Evolutionary conservation across 306 rosid genomes (phyloP).

Genomic region (Gastrolobium villosum): DNA sequence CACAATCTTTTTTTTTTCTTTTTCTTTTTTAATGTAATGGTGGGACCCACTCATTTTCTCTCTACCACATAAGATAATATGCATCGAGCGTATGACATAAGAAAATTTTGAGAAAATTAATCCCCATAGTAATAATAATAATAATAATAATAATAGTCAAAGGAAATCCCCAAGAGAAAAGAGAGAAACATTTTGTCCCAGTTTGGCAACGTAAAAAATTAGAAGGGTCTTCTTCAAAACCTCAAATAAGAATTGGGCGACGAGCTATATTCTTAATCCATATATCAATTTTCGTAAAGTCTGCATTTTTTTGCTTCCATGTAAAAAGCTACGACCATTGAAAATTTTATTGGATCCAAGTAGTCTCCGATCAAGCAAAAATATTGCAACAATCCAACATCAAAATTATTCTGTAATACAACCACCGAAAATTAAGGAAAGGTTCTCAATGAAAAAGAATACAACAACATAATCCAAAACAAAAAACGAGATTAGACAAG

Average conservation of each 20-base stretch:
- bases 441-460: background rate
- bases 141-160: background rate
- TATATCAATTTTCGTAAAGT: background rate
- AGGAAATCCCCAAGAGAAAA: background rate
- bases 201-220: background rate
- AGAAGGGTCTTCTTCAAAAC: background rate
- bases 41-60: too few relatives aligned
- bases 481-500: background rate
- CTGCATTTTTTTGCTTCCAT: background rate
- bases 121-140: too few relatives aligned
- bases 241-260: background rate
- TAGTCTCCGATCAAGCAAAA: background rate
- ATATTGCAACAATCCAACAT: constrained; percentile 30
- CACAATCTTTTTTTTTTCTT: too few relatives aligned
- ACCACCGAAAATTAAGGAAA: background rate
- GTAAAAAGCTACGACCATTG: background rate
- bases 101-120: too few relatives aligned
- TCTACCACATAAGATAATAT: too few relatives aligned
- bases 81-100: too few relatives aligned
- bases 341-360: constrained; percentile 21
- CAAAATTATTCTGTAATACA: background rate
- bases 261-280: background rate
- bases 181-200: background rate
- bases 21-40: too few relatives aligned
- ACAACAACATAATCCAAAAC: constrained; percentile 25